Evolutionary conservation across 371 early-diverging fungal species (phyloP).

Genomic region (Mortierella sp.): DNA sequence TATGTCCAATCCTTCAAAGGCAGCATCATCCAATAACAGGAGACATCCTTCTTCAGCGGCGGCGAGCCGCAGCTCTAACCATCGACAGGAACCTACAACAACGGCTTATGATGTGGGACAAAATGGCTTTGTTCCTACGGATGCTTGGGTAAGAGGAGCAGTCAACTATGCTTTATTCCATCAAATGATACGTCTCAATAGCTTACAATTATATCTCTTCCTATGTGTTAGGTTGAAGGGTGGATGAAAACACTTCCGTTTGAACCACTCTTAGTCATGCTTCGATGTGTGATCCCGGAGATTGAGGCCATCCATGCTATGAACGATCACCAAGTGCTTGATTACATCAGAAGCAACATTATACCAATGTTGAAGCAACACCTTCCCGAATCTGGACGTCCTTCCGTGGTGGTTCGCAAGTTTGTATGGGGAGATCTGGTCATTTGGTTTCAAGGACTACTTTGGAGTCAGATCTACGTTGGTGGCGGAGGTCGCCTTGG

Average conservation of each 20-base stretch:
- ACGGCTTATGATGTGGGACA: conserved; percentile 27
- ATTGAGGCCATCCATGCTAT: conserved; percentile 65
- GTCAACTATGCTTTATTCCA: neutral
- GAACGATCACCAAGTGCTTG: conserved; percentile 38
- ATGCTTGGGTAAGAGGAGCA: conserved; percentile 59
- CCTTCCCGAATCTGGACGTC: conserved; percentile 24
- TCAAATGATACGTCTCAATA: neutral
- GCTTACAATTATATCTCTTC: no score
- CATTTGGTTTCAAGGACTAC: conserved; percentile 26
- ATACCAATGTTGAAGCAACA: conserved; percentile 16
- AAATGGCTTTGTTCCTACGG: conserved; percentile 63
- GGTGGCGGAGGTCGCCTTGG: conserved; percentile 37
- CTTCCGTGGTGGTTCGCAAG: conserved; percentile 14
- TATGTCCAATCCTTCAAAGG: neutral
- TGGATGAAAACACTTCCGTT: conserved; percentile 67
- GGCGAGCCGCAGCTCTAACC: neutral
- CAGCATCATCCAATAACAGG: neutral
- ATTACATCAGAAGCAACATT: conserved; percentile 17
- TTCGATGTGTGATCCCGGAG: conserved; percentile 68
- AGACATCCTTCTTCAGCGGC: neutral
- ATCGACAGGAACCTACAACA: conserved; percentile 13
- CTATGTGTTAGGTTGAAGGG: conserved; percentile 28
- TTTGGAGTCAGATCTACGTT: conserved; percentile 40
- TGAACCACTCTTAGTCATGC: conserved; percentile 64
- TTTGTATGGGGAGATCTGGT: conserved; percentile 26